These are phyloP conservation scores for Xylaria sp. DNA, from an alignment of 2,329 filamentous ascomycete genomes.

Conservation along the genomic window DNA sequence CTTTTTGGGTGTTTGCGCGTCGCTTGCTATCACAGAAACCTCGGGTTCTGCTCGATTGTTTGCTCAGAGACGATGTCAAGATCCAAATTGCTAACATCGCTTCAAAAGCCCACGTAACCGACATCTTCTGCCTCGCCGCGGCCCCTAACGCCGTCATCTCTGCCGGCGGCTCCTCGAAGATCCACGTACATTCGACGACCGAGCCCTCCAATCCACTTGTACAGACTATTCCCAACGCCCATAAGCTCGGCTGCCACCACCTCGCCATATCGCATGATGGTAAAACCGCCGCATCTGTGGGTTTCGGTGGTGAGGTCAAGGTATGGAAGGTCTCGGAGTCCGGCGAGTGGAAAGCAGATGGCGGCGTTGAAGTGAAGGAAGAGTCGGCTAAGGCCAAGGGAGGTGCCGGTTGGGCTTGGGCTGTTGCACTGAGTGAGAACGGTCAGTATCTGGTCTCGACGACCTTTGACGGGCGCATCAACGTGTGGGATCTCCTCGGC, in stretches of 20 bases:
- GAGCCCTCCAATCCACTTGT: conserved; percentile 67
- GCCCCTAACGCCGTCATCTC: conserved; percentile 72
- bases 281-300: conserved; percentile 70
- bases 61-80: conserved; percentile 16
- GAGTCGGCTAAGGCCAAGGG: conserved; percentile 26
- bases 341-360: conserved; percentile 48
- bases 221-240: conserved; percentile 74
- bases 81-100: conserved; percentile 18
- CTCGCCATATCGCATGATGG: conserved; percentile 66
- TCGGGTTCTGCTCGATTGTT: not conserved
- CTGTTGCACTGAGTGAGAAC: conserved; percentile 76
- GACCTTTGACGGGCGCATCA: conserved; percentile 80
- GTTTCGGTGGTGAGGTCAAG: conserved; percentile 84
- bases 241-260: conserved; percentile 89
- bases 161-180: conserved; percentile 74
- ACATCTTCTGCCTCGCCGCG: conserved; percentile 78
- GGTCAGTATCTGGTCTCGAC: conserved; percentile 82
- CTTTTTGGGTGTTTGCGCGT: not conserved
- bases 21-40: not conserved
- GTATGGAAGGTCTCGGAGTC: conserved; percentile 64
- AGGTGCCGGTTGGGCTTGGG: conserved; percentile 73
- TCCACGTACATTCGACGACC: conserved; percentile 73
- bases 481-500: conserved; percentile 71
- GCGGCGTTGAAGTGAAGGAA: conserved; percentile 38
- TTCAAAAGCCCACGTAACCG: conserved; percentile 65